Percentiles rank a stretch among this genome's conserved stretches.
Conservation (phyloP, 169 alveolate genomes). For the Cryptosporidium canis region DNA sequence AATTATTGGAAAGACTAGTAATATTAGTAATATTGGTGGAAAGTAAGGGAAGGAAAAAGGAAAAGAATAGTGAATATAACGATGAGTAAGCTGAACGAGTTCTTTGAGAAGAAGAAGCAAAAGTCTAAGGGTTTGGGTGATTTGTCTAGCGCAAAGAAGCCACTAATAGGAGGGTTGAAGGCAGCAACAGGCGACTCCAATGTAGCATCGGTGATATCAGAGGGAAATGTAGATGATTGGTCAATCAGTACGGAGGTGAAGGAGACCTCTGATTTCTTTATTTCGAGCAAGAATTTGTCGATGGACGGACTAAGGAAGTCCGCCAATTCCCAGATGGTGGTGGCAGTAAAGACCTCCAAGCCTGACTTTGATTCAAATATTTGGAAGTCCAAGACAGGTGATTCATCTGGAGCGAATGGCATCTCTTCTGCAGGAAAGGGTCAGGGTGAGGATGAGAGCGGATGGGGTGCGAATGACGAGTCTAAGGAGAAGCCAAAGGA, state of each 20-base stretch:
- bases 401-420: not conserved
- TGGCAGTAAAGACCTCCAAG: constrained; percentile 60
- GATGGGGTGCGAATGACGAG: not conserved
- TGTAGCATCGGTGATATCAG: constrained; percentile 27
- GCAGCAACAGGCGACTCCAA: constrained; percentile 11
- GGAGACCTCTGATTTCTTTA: constrained; percentile 26
- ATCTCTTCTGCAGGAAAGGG: not conserved
- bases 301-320: constrained; percentile 23
- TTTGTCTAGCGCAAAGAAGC: not conserved
- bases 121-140: constrained; percentile 52
- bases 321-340: constrained; percentile 41
- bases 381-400: constrained; percentile 59
- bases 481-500: constrained; percentile 29
- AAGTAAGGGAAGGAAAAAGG: not conserved
- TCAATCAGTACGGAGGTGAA: constrained; percentile 24
- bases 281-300: not conserved
- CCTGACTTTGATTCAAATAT: constrained; percentile 72
- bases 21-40: not conserved
- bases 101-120: constrained; percentile 66
- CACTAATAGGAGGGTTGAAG: constrained; percentile 39
- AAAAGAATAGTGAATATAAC: not conserved
- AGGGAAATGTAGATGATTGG: constrained; percentile 62
- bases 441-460: not conserved
- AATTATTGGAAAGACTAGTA: not conserved
- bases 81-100: constrained; percentile 60